Evolutionary conservation across 116 monocot species (phyloP), one percentile per base, ranked within the genome.

Genomic region (Zostera marina): DNA sequence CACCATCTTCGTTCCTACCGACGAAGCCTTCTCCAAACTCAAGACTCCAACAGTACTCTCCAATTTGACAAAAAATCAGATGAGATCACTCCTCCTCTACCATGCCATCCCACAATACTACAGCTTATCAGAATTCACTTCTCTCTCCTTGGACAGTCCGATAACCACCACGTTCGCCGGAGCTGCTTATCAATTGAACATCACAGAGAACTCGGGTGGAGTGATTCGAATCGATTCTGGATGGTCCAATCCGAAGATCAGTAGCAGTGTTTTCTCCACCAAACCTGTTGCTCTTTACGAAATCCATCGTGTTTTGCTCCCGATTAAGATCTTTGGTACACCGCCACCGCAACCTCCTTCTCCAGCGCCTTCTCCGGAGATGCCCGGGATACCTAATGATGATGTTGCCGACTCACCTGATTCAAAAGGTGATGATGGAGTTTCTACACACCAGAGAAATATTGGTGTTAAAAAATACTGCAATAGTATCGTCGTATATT

Each of bases 101-200:
- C 96, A 98, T 25, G 85, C 85, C 21, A 53, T 98, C 47, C 86
- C 96, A 1, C 77, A 81, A 15, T 98, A 73, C 80, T 98, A 89
- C 75, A 78, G 79, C 15, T 68, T 98, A 3, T 72, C 90, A 0
- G 83, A 98, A 24, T 98, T 98, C 81, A 71, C 65, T 43, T 81
- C 72, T 63, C 68, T 98, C 22, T 83, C 80, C 72, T 54, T 24
- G 42, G 6, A 40, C 0, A 83, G 76, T 66, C 80, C 85, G 0
- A 66, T 83, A 10, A 32, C 32, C 32, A 68, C 58, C 62, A 86
- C 90, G 0, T 77, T 90, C 39, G 96, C 90, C 0, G 96, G 96
- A 3, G 77, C 85, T 17, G 74, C 72, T 53, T 89, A 83, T 62
- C 23, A 74, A 1, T 22, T 98, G 51, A 98, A 89, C 54, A 44